A percentile compares a stretch with the other conserved stretches of the same genome.
These are phyloP conservation scores for Fusarium citri DNA, from an alignment of 2,329 filamentous ascomycete genomes.

Conservation along the genomic window DNA sequence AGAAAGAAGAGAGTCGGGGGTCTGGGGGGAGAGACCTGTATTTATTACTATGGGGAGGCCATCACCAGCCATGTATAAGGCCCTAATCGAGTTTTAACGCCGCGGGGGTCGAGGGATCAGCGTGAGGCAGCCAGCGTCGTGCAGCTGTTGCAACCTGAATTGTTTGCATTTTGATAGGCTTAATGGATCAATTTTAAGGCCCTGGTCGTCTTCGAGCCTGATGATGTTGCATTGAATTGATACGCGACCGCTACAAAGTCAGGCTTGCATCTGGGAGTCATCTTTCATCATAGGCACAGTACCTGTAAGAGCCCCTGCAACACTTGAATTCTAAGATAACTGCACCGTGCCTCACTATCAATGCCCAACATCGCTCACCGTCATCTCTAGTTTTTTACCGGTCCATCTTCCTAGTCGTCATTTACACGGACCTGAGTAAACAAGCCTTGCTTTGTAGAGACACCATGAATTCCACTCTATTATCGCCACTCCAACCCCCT, in stretches of 20 bases:
- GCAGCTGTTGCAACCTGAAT: slow-evolving; percentile 18
- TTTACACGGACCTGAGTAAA: slow-evolving; percentile 20
- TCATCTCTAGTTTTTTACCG: slow-evolving; percentile 18
- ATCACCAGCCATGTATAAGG: slow-evolving; percentile 29
- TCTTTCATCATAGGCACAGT: background rate
- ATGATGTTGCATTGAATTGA: slow-evolving; percentile 18
- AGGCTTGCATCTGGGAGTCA: slow-evolving; percentile 1
- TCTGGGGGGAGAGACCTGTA: slow-evolving; percentile 37
- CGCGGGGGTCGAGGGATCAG: slow-evolving; percentile 28
- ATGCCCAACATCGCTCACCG: slow-evolving; percentile 33
- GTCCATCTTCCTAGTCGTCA: slow-evolving; percentile 17
- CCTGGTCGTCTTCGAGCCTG: background rate
- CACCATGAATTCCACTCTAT: slow-evolving; percentile 10
- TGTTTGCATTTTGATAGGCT: slow-evolving; percentile 10
- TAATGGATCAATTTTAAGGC: slow-evolving; percentile 9
- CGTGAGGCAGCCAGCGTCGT: slow-evolving; percentile 20
- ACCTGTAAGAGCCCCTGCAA: slow-evolving; percentile 7
- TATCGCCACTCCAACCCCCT: slow-evolving; percentile 35
- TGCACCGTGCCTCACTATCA: slow-evolving; percentile 14
- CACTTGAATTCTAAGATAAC: background rate
- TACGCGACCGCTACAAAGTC: slow-evolving; percentile 11
- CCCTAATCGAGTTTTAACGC: slow-evolving; percentile 13
- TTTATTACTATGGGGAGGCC: slow-evolving; percentile 34
- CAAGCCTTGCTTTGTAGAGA: slow-evolving; percentile 6
- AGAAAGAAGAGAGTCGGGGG: slow-evolving; percentile 47